phyloP scores from a whole-genome alignment of 2,329 filamentous ascomycete genomes.

The Fusarium acutatum region DNA sequence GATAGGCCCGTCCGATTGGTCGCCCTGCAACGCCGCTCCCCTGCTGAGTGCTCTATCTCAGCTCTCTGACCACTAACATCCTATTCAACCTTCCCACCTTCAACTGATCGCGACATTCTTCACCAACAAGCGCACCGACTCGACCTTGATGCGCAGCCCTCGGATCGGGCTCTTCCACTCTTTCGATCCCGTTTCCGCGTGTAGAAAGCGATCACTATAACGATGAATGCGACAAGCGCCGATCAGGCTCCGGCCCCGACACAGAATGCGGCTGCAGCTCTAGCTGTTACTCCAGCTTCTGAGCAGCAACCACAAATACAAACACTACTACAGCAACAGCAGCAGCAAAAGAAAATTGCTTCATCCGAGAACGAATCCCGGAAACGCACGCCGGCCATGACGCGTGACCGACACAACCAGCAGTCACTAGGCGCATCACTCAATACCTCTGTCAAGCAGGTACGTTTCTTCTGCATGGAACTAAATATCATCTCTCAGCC shows the following conservation, averaged over 20 bases:
- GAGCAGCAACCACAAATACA: slow-evolving; percentile 23
- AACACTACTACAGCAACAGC: slow-evolving; percentile 5
- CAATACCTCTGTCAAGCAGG: slow-evolving; percentile 74
- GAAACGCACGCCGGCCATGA: slow-evolving; percentile 41
- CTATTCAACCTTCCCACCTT: slow-evolving; percentile 26
- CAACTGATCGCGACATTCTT: slow-evolving; percentile 27
- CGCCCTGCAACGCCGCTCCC: slow-evolving; percentile 3
- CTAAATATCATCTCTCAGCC: slow-evolving; percentile 7
- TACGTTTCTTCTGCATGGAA: slow-evolving; percentile 48
- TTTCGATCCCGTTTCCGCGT: slow-evolving; percentile 11
- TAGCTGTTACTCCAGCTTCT: slow-evolving; percentile 1
- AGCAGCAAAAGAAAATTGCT: slow-evolving; percentile 26
- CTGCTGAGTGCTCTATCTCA: slow-evolving; percentile 17
- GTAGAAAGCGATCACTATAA: slow-evolving; percentile 25
- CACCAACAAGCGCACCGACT: slow-evolving; percentile 21
- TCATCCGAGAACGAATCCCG: slow-evolving; percentile 33
- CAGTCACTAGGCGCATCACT: slow-evolving; percentile 74
- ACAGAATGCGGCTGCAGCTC: slow-evolving; percentile 23
- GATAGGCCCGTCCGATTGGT: slow-evolving; percentile 28
- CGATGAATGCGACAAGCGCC: slow-evolving; percentile 41
- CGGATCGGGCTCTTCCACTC: slow-evolving; percentile 9
- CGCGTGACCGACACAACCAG: slow-evolving; percentile 64
- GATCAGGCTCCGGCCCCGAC: slow-evolving; percentile 27
- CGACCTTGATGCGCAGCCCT: slow-evolving; percentile 28
- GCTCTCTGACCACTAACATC: slow-evolving; percentile 38